Base-by-base conservation (phyloP, 345 rosid species). In the Clarkia xantiana region DNA sequence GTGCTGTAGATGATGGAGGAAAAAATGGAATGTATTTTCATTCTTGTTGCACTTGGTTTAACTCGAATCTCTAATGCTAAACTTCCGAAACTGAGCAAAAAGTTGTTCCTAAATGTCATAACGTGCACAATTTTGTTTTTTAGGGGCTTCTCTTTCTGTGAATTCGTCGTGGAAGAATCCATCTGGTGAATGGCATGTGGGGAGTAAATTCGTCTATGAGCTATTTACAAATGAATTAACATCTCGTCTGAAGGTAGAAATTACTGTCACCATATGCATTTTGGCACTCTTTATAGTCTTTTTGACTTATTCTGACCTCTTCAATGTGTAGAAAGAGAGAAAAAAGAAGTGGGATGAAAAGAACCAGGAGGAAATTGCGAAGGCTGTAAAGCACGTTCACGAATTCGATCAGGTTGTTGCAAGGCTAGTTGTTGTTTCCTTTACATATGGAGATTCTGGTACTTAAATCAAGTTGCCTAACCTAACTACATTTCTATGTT, bases 101-200 rank as follows among this genome's bases (percentile, higher is more conserved):
- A n/a, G n/a, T 39, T 49, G 45, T 39, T 57, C 48, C 12, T 22
- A 64, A 29, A 17, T 44, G 7, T 15, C 25, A 50, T 29, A 3
- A 9, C 18, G 15, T 3, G 3, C 14, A 18, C 16, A 12, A 51
- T 50, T 45, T 29, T 45, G 41, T 44, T 48, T 50, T 48, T 19
- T 62, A 91, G 98, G 96, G 52, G 74, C 65, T 48, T 55, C 79
- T 49, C 65, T 91, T 76, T 49, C 66, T 66, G 74, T 91, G 62
- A 86, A 86, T 71, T 63, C 94, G 47, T 76, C 79, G 6, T 86
- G 98, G 96, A 71, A 84, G 74, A 86, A 91, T 49, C 98, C 94
- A 20, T 72, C 90, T 49, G 94, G 87, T 54, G 83, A 81, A 52
- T 91, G 96, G 96, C 98, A 73, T 52, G 88, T 86, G 47, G 98